Evolutionary conservation across 2,329 filamentous ascomycete genomes (phyloP).

Genomic region (Aspergillus udagawae): DNA sequence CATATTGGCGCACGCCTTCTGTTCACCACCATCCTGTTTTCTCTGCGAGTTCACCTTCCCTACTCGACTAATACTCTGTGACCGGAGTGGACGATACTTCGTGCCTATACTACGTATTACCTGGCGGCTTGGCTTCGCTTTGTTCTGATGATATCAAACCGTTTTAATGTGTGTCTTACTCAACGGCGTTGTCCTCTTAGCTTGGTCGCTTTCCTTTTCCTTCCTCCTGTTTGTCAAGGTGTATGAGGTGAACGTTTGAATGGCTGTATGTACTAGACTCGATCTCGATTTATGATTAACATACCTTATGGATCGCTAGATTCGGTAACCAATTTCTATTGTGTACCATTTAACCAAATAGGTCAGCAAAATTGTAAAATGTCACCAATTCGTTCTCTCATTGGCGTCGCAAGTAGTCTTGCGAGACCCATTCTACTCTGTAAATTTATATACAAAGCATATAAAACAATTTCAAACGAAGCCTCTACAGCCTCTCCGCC

Average conservation of each 20-base stretch:
- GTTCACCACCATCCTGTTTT: neutral
- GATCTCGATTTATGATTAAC: neutral
- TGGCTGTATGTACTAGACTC: neutral
- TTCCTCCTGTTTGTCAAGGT: neutral
- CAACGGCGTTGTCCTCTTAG: neutral
- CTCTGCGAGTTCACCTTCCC: neutral
- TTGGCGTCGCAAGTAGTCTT: neutral
- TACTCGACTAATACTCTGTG: neutral
- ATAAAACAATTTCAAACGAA: neutral
- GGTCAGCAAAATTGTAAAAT: too few relatives aligned
- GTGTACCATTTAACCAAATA: neutral
- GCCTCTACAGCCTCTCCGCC: constrained; percentile 69
- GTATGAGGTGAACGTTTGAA: neutral
- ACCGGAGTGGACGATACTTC: neutral
- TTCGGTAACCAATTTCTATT: neutral
- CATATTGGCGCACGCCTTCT: neutral
- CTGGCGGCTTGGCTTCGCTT: neutral
- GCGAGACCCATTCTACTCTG: neutral
- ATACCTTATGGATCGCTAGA: neutral
- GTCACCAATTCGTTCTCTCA: too few relatives aligned
- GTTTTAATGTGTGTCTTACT: constrained; percentile 1
- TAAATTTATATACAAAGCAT: neutral
- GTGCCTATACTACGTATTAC: neutral
- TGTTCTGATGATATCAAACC: constrained; percentile 4
- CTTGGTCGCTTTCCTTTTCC: neutral